These are phyloP conservation scores for Calonectria pteridis DNA, from an alignment of 2,329 filamentous ascomycete species.

Conservation along the genomic window DNA sequence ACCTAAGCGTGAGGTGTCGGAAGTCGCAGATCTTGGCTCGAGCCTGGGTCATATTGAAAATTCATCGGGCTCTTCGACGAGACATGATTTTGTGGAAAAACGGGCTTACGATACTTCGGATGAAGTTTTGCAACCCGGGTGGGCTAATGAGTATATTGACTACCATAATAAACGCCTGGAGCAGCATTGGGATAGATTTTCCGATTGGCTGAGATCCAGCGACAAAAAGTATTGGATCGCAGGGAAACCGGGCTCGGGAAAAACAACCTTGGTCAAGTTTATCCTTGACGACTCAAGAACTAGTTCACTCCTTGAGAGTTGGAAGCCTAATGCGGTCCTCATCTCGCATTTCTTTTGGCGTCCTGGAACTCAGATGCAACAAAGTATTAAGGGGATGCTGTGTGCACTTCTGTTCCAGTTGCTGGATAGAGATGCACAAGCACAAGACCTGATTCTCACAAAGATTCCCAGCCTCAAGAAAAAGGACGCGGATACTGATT, in stretches of 20 bases:
- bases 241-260: constrained; percentile 50
- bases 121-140: background rate
- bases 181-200: constrained; percentile 14
- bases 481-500: constrained; percentile 24
- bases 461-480: background rate
- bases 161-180: background rate
- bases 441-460: background rate
- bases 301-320: constrained; percentile 26
- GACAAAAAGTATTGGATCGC: constrained; percentile 44
- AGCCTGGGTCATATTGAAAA: background rate
- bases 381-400: constrained; percentile 36
- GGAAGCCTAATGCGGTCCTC: constrained; percentile 30
- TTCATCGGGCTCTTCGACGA: background rate
- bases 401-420: constrained; percentile 4
- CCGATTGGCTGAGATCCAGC: constrained; percentile 29
- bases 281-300: constrained; percentile 36
- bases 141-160: background rate
- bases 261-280: constrained; percentile 49
- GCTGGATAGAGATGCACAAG: background rate
- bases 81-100: background rate
- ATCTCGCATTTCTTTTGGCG: constrained; percentile 49
- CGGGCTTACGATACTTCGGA: background rate
- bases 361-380: constrained; percentile 42
- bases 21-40: background rate
- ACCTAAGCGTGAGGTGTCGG: background rate